These are phyloP conservation scores for Seiridium unicorne DNA, from an alignment of 2,329 filamentous ascomycete species.

Conservation along the genomic window DNA sequence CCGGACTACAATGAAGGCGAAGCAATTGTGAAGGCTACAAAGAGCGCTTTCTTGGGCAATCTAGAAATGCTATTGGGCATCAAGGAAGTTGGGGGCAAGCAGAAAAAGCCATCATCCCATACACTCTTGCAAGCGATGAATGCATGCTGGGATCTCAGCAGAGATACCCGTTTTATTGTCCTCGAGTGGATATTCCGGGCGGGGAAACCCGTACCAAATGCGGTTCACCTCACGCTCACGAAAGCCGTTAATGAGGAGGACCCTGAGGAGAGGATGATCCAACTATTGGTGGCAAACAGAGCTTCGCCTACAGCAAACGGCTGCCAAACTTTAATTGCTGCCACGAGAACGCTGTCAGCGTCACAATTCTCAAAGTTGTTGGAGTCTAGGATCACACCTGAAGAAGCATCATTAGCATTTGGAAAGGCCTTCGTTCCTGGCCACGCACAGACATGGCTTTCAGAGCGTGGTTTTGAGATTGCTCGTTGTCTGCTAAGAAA, in stretches of 20 bases:
- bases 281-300: constrained; percentile 47
- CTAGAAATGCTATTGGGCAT: constrained; percentile 52
- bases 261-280: constrained; percentile 44
- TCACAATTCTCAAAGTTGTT: constrained; percentile 42
- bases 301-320: constrained; percentile 51
- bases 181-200: constrained; percentile 51
- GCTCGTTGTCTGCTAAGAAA: constrained; percentile 47
- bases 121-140: constrained; percentile 52
- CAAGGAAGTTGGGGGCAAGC: constrained; percentile 34
- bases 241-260: constrained; percentile 53
- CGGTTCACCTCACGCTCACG: constrained; percentile 48
- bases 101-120: constrained; percentile 45
- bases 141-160: constrained; percentile 49
- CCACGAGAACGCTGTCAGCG: constrained; percentile 36
- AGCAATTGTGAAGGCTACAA: constrained; percentile 52
- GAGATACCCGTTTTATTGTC: constrained; percentile 46
- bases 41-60: constrained; percentile 47
- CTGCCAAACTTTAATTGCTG: constrained; percentile 52
- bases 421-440: constrained; percentile 40
- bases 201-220: constrained; percentile 45
- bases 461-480: constrained; percentile 42
- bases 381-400: constrained; percentile 34
- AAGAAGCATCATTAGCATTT: constrained; percentile 46
- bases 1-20: constrained; percentile 55
- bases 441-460: constrained; percentile 43